Percentiles rank a stretch among this genome's conserved stretches.
Conservation (phyloP, 768 basidiomycete genomes). For the Termitomyces sp. region DNA sequence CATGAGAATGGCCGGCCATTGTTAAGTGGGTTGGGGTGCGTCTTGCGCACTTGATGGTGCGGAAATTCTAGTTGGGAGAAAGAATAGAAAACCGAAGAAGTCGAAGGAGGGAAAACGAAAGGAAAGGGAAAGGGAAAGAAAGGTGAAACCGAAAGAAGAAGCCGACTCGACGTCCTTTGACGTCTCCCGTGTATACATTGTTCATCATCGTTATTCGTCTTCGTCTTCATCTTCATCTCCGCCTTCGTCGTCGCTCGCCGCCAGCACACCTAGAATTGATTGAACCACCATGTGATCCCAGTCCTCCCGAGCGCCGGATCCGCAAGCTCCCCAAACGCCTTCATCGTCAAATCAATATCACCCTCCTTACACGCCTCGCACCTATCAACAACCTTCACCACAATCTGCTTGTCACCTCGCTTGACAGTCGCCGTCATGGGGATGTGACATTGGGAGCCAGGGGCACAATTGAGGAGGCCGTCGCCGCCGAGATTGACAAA, state of each 20-base stretch:
- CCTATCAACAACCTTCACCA: conserved; percentile 41
- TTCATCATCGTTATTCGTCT: not conserved
- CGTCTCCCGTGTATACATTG: not conserved
- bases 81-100: too few species aligned
- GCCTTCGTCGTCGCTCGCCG: not conserved
- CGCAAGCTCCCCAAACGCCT: conserved; percentile 21
- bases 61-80: not conserved
- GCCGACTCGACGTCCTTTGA: not conserved
- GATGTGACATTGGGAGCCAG: conserved; percentile 15
- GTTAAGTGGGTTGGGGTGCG: not conserved
- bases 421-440: conserved; percentile 19
- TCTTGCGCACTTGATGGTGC: not conserved
- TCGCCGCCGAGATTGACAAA: conserved; percentile 22
- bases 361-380: conserved; percentile 36
- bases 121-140: not conserved
- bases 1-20: too few species aligned
- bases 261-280: conserved; percentile 8
- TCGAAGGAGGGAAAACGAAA: too few species aligned
- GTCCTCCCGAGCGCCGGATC: conserved; percentile 19
- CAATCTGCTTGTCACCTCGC: conserved; percentile 26
- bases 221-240: not conserved
- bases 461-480: conserved; percentile 19
- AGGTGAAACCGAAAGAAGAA: not conserved
- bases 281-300: conserved; percentile 36
- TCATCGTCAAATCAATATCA: conserved; percentile 25